Conservation (phyloP, 78 protist species). For the Dictyostelium brefeldianum region DNA sequence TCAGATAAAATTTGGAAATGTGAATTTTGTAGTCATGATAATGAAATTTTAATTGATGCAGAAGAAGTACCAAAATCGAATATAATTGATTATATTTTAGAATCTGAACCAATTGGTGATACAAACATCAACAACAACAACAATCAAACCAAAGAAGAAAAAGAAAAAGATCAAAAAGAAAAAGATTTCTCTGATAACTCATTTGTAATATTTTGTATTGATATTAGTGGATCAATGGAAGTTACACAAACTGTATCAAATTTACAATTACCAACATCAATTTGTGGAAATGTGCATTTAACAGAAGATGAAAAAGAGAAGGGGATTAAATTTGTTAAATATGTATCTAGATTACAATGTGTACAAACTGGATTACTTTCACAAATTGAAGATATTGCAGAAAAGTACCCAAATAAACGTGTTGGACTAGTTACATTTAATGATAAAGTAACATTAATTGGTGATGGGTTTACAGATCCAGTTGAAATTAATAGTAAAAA, state of each 20-base stretch:
- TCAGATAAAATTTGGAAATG: slow-evolving; percentile 67
- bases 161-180: slow-evolving; percentile 4
- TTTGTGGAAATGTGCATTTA: background rate
- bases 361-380: slow-evolving; percentile 79
- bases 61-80: slow-evolving; percentile 74
- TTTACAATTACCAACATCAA: background rate
- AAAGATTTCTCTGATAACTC: slow-evolving; percentile 19
- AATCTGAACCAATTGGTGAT: slow-evolving; percentile 2
- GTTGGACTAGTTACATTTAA: slow-evolving; percentile 85
- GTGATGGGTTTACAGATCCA: slow-evolving; percentile 69
- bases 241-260: slow-evolving; percentile 53
- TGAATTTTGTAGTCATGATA: slow-evolving; percentile 78
- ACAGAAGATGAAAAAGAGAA: background rate
- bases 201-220: slow-evolving; percentile 77
- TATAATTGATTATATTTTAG: slow-evolving; percentile 80
- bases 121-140: background rate
- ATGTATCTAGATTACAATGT: slow-evolving; percentile 84
- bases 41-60: slow-evolving; percentile 15
- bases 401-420: slow-evolving; percentile 53
- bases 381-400: slow-evolving; percentile 63
- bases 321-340: background rate
- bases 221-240: slow-evolving; percentile 82
- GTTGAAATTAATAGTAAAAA: background rate
- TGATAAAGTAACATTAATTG: slow-evolving; percentile 69
- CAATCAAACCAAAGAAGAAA: background rate